phyloP scores from a whole-genome alignment of 345 rosid species.

The Cardamine resedifolia region DNA sequence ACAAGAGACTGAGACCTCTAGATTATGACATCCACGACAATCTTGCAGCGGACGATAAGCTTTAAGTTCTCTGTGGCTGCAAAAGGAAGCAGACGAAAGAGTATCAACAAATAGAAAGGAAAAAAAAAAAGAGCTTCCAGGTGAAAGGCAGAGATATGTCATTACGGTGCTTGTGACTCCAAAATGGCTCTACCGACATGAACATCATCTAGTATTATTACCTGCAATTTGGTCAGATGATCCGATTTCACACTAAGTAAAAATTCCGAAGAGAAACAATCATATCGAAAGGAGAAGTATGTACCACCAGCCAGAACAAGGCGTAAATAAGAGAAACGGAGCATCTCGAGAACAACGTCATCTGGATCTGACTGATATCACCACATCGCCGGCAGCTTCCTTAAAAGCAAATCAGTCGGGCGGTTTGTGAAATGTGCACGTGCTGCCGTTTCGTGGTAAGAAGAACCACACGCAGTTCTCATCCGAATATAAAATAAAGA shows the following conservation, averaged over 20 bases:
- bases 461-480: constrained; percentile 31
- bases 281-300: constrained; percentile 5
- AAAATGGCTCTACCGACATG: constrained; percentile 43
- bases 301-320: constrained; percentile 27
- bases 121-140: not conserved
- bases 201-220: constrained; percentile 36
- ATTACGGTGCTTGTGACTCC: constrained; percentile 46
- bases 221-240: constrained; percentile 41
- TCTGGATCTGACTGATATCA: constrained; percentile 29
- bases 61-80: constrained; percentile 49
- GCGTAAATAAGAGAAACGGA: constrained; percentile 10
- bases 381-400: constrained; percentile 24
- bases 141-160: constrained; percentile 19
- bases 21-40: constrained; percentile 34
- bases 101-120: not conserved
- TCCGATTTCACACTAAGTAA: not conserved
- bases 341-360: constrained; percentile 23
- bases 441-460: constrained; percentile 23
- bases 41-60: constrained; percentile 41
- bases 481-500: not conserved
- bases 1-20: constrained; percentile 47
- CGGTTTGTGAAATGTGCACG: constrained; percentile 21
- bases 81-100: constrained; percentile 24
- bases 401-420: constrained; percentile 13
- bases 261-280: not conserved